Conservation (phyloP, 225 moss, liverwort and hornwort species). For the Climacium dendroides region DNA sequence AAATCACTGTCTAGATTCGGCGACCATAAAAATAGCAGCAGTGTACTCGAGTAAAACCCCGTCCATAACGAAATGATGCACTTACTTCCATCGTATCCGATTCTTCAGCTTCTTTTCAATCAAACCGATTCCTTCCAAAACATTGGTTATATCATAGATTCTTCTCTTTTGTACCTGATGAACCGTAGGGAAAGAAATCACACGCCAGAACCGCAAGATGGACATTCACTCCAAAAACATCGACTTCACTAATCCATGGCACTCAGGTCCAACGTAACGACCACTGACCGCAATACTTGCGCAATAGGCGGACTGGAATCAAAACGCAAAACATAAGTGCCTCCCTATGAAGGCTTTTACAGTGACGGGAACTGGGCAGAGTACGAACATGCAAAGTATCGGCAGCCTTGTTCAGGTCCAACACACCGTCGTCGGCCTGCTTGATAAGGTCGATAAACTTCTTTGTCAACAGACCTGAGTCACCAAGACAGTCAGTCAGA, state of each 20-base stretch:
- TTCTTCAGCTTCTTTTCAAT: conserved; percentile 91
- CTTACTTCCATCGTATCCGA: conserved; percentile 86
- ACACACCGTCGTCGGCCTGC: conserved; percentile 81
- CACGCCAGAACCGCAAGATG: not conserved
- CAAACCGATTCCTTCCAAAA: conserved; percentile 77
- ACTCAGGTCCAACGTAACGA: not conserved
- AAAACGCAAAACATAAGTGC: not conserved
- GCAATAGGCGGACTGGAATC: not conserved
- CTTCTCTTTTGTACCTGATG: conserved; percentile 69
- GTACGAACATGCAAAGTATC: conserved; percentile 60
- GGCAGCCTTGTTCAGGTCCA: conserved; percentile 81
- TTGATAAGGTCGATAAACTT: conserved; percentile 89
- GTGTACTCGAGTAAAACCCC: not conserved
- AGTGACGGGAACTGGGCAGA: not conserved
- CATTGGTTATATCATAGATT: conserved; percentile 88
- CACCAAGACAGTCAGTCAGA: not conserved
- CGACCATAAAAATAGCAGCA: not conserved
- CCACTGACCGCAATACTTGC: not conserved
- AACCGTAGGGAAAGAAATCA: not conserved
- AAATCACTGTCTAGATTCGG: not conserved
- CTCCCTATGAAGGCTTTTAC: too few species aligned
- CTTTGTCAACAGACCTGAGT: conserved; percentile 64
- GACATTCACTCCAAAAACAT: not conserved
- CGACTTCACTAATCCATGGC: not conserved
- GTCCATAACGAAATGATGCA: not conserved